phyloP scores from a whole-genome alignment of 2,329 filamentous ascomycete species.

The Sclerotinia minor region DNA sequence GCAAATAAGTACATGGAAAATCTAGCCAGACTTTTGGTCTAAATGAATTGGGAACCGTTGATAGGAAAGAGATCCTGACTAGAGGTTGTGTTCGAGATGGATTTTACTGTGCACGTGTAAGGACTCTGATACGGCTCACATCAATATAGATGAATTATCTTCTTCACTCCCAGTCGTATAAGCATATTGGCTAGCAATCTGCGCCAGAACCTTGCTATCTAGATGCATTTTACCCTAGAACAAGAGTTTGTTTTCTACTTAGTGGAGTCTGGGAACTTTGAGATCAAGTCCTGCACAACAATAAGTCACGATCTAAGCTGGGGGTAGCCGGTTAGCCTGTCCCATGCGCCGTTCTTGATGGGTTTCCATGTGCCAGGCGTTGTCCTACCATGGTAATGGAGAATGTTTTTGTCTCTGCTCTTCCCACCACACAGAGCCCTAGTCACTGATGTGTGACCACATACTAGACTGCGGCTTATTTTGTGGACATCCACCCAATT shows the following conservation, averaged over 20 bases:
- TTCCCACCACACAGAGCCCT: not conserved
- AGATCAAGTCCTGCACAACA: not conserved
- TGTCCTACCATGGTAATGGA: not conserved
- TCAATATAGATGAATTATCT: too few species aligned
- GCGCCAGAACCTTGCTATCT: not conserved
- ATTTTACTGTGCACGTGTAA: not conserved
- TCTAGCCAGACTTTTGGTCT: not conserved
- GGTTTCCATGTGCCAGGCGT: not conserved
- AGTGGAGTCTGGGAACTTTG: not conserved
- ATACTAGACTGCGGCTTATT: not conserved
- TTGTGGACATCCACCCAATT: not conserved
- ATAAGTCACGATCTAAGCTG: not conserved
- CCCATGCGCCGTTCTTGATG: not conserved
- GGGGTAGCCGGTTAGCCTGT: not conserved
- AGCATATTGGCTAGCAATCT: not conserved
- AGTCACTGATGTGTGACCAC: not conserved
- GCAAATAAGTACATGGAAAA: not conserved
- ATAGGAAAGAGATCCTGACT: not conserved
- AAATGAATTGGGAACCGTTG: not conserved
- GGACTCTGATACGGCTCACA: too few species aligned
- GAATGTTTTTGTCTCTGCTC: not conserved
- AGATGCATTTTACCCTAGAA: too few species aligned
- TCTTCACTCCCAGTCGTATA: not conserved
- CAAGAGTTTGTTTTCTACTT: not conserved
- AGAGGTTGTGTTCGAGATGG: not conserved